Conservation (phyloP, 2,329 filamentous ascomycete genomes). For the Capronia epimyces region DNA sequence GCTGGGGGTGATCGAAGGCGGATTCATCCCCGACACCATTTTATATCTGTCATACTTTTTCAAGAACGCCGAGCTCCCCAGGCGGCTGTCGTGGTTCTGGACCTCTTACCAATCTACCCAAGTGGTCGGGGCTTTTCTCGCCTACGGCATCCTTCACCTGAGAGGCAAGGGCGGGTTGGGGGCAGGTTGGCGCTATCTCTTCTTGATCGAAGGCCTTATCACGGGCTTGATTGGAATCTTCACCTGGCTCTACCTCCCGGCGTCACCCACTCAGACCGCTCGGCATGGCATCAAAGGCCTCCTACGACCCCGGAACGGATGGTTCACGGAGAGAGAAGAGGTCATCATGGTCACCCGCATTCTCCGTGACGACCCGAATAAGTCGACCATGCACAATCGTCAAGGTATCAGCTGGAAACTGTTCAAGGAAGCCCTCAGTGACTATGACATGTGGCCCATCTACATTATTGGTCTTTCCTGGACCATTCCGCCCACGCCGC, state of each 20-base stretch:
- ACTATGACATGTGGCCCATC: slow-evolving; percentile 57
- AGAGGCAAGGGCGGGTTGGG: slow-evolving; percentile 33
- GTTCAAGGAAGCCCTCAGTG: slow-evolving; percentile 50
- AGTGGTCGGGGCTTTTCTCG: slow-evolving; percentile 43
- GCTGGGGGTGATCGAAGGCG: slow-evolving; percentile 45
- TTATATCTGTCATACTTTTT: slow-evolving; percentile 66
- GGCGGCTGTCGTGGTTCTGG: slow-evolving; percentile 59
- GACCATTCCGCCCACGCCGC: slow-evolving; percentile 50
- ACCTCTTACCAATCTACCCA: slow-evolving; percentile 41
- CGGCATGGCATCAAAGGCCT: too few species aligned
- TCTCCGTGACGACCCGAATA: slow-evolving; percentile 56
- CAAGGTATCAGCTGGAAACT: slow-evolving; percentile 45
- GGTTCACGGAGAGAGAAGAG: slow-evolving; percentile 57
- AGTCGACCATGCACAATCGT: slow-evolving; percentile 58
- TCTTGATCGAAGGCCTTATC: slow-evolving; percentile 33
- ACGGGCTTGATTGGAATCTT: slow-evolving; percentile 52
- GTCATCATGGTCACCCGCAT: slow-evolving; percentile 56
- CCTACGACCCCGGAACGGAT: slow-evolving; percentile 56
- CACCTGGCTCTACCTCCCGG: slow-evolving; percentile 56
- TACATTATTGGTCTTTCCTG: slow-evolving; percentile 51
- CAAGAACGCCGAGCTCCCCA: slow-evolving; percentile 43
- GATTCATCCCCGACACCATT: slow-evolving; percentile 39
- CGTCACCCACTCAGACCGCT: slow-evolving; percentile 61
- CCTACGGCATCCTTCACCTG: slow-evolving; percentile 39
- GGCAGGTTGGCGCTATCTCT: slow-evolving; percentile 40